Evolutionary conservation across 345 rosid genomes (phyloP), one percentile per base, ranked within the genome.

Genomic region (Leavenworthia alabamica): DNA sequence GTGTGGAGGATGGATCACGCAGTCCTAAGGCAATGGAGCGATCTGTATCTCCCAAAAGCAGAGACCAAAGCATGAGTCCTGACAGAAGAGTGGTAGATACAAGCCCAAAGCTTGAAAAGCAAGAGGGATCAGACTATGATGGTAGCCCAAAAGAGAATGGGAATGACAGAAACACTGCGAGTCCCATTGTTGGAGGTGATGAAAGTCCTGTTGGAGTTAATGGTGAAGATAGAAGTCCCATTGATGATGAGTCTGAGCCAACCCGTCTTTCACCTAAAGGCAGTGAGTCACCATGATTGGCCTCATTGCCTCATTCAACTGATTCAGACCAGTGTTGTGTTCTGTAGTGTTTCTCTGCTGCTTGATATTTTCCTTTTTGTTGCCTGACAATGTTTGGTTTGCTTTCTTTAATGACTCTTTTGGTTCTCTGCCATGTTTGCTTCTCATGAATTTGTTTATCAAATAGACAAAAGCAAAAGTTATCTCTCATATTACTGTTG

Each of bases 51-150:
- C 72, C 88, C 19, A 71, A 74, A 73, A 78, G 82, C 50, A 81
- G 89, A 72, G 83, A 71, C 53, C 82, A 78, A 46, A 83, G 89
- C 67, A 81, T 73, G 12, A 22, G 77, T 29, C 81, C 82, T 32
- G 88, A 71, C 32, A n/a, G n/a, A n/a, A n/a, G n/a, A n/a, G n/a
- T n/a, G n/a, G n/a, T n/a, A n/a, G 89, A 74, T 12, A 83, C 75
- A 72, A 70, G 56, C 55, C 85, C 90, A 13, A 73, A 56, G 65
- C 60, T 27, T 52, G 39, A 37, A 56, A 73, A 66, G 59, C 64
- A 57, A 71, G 71, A 74, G 27, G 83, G 80, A 14, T 78, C 78
- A 6, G 78, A 78, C 46, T 76, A 57, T 11, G 55, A 27, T 10
- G 73, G 66, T n/a, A 82, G 90, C 58, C 85, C 82, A 6, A 56